Percentiles rank a stretch among this genome's conserved stretches.
Evolutionary conservation across 306 rosid species (phyloP).

Genomic region (Albizia julibrissin): DNA sequence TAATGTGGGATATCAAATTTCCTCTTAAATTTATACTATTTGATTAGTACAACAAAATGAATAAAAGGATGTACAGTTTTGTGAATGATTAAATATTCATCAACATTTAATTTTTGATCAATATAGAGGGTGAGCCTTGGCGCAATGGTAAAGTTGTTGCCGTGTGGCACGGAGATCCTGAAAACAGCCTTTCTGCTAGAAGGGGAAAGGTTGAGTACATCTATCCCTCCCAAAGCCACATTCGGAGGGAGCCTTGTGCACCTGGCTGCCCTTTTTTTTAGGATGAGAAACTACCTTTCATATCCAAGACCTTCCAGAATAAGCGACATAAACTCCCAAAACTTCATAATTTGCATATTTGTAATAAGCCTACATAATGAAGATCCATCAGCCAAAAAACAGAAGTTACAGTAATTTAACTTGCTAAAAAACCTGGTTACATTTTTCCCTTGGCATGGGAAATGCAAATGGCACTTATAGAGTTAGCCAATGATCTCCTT

Average conservation of each 20-base stretch:
- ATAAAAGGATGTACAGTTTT: slow-evolving; percentile 15
- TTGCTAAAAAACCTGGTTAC: slow-evolving; percentile 2
- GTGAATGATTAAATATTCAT: slow-evolving; percentile 1
- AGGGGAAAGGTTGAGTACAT: too few species aligned
- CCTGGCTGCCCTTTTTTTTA: too few species aligned
- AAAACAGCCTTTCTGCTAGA: too few species aligned
- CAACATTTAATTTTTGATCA: background rate
- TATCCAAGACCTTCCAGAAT: slow-evolving; percentile 91
- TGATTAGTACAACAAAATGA: background rate
- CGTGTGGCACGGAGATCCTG: too few species aligned
- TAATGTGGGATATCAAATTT: slow-evolving; percentile 5
- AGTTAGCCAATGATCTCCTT: slow-evolving; percentile 19
- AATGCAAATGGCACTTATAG: slow-evolving; percentile 1
- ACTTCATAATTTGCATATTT: slow-evolving; percentile 84
- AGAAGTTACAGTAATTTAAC: background rate
- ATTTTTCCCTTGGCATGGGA: background rate
- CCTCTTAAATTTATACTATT: slow-evolving; percentile 17
- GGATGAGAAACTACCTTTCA: slow-evolving; percentile 59
- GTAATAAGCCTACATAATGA: slow-evolving; percentile 88
- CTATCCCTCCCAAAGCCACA: slow-evolving; percentile 85
- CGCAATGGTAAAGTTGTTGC: too few species aligned
- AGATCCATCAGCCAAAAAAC: slow-evolving; percentile 20
- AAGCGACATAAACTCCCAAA: slow-evolving; percentile 90
- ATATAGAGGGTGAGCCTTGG: too few species aligned
- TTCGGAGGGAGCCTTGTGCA: too few species aligned